phyloP scores from a whole-genome alignment of 441 rosid genomes.

The Brassica balearica region DNA sequence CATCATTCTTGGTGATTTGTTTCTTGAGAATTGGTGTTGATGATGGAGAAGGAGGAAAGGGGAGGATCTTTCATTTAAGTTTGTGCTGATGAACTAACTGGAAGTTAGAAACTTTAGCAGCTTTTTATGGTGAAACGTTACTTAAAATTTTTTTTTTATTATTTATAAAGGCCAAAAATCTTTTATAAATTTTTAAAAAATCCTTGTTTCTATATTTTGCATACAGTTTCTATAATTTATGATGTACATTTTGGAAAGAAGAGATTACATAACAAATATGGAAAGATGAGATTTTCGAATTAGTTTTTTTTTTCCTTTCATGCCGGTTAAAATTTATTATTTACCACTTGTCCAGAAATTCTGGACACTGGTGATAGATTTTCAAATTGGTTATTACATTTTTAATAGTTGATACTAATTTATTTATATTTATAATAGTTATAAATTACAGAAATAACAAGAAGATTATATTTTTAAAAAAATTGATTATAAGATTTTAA shows the following conservation, averaged over 20 bases:
- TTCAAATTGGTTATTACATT: no score
- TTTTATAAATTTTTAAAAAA: neutral
- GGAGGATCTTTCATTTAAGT: constrained; percentile 35
- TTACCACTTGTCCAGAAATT: no score
- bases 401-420: no score
- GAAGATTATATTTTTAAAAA: no score
- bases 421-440: no score
- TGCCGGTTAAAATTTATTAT: no score
- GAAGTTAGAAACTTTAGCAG: constrained; percentile 34
- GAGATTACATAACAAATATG: neutral
- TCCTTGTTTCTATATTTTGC: neutral
- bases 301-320: neutral
- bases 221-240: neutral
- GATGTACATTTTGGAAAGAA: neutral
- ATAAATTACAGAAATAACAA: no score
- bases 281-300: neutral
- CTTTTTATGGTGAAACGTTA: constrained; percentile 41
- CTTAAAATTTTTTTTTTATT: no score
- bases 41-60: constrained; percentile 13
- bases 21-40: constrained; percentile 6
- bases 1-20: neutral
- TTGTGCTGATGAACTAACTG: constrained; percentile 33
- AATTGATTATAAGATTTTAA: no score
- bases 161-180: neutral
- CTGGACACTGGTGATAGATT: no score